phyloP scores from a whole-genome alignment of 768 basidiomycete species.

The Myochromella boudieri region DNA sequence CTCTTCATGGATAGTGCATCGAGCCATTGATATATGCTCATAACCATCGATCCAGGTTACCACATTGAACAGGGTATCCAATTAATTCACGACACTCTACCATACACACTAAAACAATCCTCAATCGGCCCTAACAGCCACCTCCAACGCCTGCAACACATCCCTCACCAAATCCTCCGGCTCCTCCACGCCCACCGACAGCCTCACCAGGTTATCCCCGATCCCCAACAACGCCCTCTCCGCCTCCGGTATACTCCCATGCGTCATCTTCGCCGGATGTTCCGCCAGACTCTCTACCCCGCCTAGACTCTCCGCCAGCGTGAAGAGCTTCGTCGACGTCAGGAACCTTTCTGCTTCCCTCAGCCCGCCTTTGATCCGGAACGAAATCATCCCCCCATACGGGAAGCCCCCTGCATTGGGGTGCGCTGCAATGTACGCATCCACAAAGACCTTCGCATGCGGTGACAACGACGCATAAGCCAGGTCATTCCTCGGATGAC shows the following conservation, averaged over 20 bases:
- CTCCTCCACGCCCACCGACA: slow-evolving; percentile 91
- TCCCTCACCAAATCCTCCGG: slow-evolving; percentile 76
- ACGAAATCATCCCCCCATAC: slow-evolving; percentile 89
- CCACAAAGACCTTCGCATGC: slow-evolving; percentile 68
- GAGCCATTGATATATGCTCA: too few relatives aligned
- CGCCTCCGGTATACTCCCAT: slow-evolving; percentile 68
- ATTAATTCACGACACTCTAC: not conserved
- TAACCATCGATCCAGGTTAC: too few relatives aligned
- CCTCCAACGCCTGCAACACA: slow-evolving; percentile 61
- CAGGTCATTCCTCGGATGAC: slow-evolving; percentile 63
- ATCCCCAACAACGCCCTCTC: slow-evolving; percentile 76
- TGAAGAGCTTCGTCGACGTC: slow-evolving; percentile 62
- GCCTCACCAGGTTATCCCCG: slow-evolving; percentile 68
- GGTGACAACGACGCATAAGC: slow-evolving; percentile 65
- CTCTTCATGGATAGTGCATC: too few relatives aligned
- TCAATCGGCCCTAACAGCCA: slow-evolving; percentile 1
- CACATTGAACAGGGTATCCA: not conserved
- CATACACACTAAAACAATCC: not conserved
- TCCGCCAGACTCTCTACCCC: slow-evolving; percentile 93
- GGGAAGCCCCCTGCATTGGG: slow-evolving; percentile 86
- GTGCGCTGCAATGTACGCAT: too few relatives aligned
- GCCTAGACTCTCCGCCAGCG: slow-evolving; percentile 86
- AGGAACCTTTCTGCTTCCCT: slow-evolving; percentile 67
- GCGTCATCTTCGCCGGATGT: slow-evolving; percentile 87
- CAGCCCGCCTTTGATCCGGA: slow-evolving; percentile 60